Conservation (phyloP, 2,329 filamentous ascomycete species). For the Alternaria triticina region DNA sequence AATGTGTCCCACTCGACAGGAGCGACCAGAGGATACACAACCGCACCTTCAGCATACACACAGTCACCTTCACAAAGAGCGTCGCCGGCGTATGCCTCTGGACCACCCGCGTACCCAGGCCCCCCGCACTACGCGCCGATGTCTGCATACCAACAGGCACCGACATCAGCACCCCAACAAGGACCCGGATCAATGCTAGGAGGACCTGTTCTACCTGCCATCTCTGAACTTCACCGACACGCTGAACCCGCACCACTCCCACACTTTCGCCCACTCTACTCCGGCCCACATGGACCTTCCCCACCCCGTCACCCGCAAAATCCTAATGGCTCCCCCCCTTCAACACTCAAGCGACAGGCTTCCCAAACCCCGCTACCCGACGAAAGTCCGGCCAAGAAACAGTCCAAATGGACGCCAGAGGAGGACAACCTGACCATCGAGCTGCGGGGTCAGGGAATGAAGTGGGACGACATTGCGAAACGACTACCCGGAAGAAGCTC, state of each 20-base stretch:
- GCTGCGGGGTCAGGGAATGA: conserved; percentile 88
- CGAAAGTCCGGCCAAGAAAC: conserved; percentile 54
- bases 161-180: conserved; percentile 31
- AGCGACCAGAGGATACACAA: conserved; percentile 48
- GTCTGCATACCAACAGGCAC: conserved; percentile 36
- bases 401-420: conserved; percentile 95
- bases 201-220: conserved; percentile 47
- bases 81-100: conserved; percentile 39
- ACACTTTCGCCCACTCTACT: conserved; percentile 48
- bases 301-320: conserved; percentile 30
- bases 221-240: conserved; percentile 46
- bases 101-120: conserved; percentile 40
- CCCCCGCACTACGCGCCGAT: conserved; percentile 39
- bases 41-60: conserved; percentile 45
- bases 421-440: conserved; percentile 95
- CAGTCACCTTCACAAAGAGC: conserved; percentile 44
- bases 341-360: conserved; percentile 45
- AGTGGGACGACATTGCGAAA: conserved; percentile 98
- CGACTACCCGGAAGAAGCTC: conserved; percentile 86
- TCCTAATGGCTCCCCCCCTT: conserved; percentile 43
- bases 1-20: conserved; percentile 49
- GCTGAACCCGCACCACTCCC: conserved; percentile 49
- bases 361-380: conserved; percentile 47
- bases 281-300: conserved; percentile 48
- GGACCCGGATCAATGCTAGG: conserved; percentile 41